Evolutionary conservation across 768 basidiomycete species (phyloP), one percentile per base, ranked within the genome.

Genomic region (Termitomyces sp.): DNA sequence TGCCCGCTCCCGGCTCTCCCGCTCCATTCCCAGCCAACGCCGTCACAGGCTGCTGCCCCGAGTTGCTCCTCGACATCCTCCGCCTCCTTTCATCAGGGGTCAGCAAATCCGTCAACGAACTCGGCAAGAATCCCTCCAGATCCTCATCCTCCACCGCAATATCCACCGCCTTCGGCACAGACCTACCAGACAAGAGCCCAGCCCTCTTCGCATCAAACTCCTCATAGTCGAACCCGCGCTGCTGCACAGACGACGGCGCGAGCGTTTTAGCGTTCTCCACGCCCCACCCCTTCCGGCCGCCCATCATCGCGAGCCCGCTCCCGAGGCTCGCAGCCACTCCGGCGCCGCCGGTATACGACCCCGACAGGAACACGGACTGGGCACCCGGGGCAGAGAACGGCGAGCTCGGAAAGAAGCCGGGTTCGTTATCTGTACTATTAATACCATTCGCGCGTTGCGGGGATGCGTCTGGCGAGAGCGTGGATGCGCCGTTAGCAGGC

Each of bases 51-150:
- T 62, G 64, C 65, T 77, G 73, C 28, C 77, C 78, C 22, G 80
- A 81, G 57, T 82, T 84, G n/a, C 85, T 86, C 51, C 92, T 80
- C 31, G 88, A 90, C 81, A 92, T 86, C 45, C 94, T 77, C 33
- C 95, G 77, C 33, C 83, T 88, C 61, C 87, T 81, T 72, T 98
- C 96, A 63, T 87, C 88, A 0, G 92, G 91, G 0, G 94, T 96
- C 48, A 98, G 76, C 7, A 98, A 78, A 59, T 98, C 95, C 28
- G 86, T 92, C 48, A 98, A 75, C 4, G 88, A 91, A 55, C 90
- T 86, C 0, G 96, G 96, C 31, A 98, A 69, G 69, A 98, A 90
- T 56, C 94, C 94, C 66, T 94, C 92, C 49, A 92, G 67, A 62
- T 94, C 91, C 46, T 86, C 92, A 50, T 88, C 89, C 20, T 86